Evolutionary conservation across 768 basidiomycete genomes (phyloP), one percentile per base, ranked within the genome.

Genomic region (Strobilomyces echinocephalus): DNA sequence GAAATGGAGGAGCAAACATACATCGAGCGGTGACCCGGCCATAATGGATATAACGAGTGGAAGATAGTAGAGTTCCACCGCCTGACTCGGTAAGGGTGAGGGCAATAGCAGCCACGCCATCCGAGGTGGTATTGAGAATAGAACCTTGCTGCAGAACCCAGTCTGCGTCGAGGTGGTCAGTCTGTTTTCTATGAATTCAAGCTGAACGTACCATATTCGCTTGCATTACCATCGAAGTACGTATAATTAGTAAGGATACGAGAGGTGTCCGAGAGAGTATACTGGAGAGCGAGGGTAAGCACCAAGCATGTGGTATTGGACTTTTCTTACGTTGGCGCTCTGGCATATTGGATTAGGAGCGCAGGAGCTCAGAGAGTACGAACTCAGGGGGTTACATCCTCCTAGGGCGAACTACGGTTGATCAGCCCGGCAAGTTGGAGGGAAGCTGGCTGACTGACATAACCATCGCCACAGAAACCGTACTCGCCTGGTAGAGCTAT

Each of bases 331-430:
- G 30, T 74, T 81, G 20, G 75, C 74, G 62, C 75, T 79, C 63
- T 84, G 63, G 69, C 91, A 94, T 38, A 91, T 66, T 0, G 91
- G 91, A 42, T 77, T 78, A 2, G 89, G 88, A 45, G 64, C 69
- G 72, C 89, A 94, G 0, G 90, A 89, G 53, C 72, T 70, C 36
- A 86, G 69, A 4, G 78, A 66, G 61, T 83, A 62, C 7, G 91
- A 93, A 40, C 75, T 70, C 30, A 90, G 75, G 18, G 91, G 89
- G 63, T 93, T 82, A 73, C 91, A 94, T n/a, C 91, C 91, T 44
- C 88, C 88, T 33, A 91, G 73, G 65, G 91, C 92, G 67, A 83
- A 92, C 84, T 89, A 60, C 18, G 30, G 11, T 28, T 40, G 16
- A 20, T 64, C 50, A 65, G 60, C 49, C 48, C 1, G 47, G 46